Percentiles rank a stretch among this genome's conserved stretches.
Evolutionary conservation across 768 basidiomycete species (phyloP).

Genomic region (Macrolepiota albuminosa): DNA sequence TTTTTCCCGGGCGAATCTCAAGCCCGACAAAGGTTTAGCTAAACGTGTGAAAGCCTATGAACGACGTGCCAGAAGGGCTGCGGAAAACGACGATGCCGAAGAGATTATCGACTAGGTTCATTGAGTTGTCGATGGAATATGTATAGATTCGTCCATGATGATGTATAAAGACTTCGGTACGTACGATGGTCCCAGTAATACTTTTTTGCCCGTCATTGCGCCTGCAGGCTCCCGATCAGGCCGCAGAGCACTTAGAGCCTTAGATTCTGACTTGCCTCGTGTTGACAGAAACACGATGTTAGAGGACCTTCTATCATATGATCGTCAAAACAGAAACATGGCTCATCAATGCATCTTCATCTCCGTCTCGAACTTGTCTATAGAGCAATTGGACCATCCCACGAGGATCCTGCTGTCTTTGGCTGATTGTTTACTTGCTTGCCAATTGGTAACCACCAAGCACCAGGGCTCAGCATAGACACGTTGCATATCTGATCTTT

Average conservation of each 20-base stretch:
- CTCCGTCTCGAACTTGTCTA: not conserved
- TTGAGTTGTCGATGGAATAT: not conserved
- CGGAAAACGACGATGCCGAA: slow-evolving; percentile 58
- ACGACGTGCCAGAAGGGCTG: slow-evolving; percentile 46
- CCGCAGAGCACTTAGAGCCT: not conserved
- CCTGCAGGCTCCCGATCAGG: not conserved
- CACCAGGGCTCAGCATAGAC: not conserved
- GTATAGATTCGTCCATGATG: slow-evolving; percentile 4
- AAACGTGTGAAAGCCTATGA: slow-evolving; percentile 56
- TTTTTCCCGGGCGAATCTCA: slow-evolving; percentile 47
- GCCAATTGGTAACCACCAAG: slow-evolving; percentile 5
- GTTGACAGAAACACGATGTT: slow-evolving; percentile 7
- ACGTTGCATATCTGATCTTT: not conserved
- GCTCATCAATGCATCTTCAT: slow-evolving; percentile 11
- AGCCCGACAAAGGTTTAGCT: slow-evolving; percentile 51
- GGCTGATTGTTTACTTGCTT: not conserved
- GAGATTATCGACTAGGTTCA: slow-evolving; percentile 40
- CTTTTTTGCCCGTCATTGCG: not conserved
- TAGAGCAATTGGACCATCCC: slow-evolving; percentile 6
- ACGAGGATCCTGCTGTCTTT: not conserved
- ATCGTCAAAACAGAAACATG: slow-evolving; percentile 3
- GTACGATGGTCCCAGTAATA: slow-evolving; percentile 3
- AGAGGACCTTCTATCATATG: slow-evolving; percentile 9
- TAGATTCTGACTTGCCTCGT: slow-evolving; percentile 6
- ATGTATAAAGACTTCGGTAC: slow-evolving; percentile 10